These are phyloP conservation scores for Clarireedia paspali DNA, from an alignment of 2,329 filamentous ascomycete genomes.

Conservation along the genomic window DNA sequence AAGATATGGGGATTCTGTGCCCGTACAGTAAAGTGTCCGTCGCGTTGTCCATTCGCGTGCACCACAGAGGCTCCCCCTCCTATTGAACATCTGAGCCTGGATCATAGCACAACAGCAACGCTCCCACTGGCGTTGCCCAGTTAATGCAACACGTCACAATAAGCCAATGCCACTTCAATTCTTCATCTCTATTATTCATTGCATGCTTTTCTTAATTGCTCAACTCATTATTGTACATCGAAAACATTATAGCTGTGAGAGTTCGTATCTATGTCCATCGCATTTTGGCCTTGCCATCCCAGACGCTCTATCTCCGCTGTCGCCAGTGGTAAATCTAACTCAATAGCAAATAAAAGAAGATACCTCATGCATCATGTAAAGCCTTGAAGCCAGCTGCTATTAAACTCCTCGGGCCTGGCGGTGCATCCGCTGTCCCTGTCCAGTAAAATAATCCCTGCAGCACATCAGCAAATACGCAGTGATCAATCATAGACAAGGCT, in stretches of 20 bases:
- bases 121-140: no score
- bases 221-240: constrained; percentile 4
- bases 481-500: background rate
- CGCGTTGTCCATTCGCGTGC: no score
- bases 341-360: background rate
- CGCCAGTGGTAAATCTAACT: background rate
- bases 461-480: background rate
- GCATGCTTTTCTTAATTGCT: background rate
- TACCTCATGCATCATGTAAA: constrained; percentile 34
- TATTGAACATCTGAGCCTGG: no score
- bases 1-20: no score
- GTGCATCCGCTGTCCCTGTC: constrained; percentile 66
- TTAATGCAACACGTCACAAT: no score
- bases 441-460: constrained; percentile 69
- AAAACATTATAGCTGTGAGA: background rate
- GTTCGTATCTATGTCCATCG: background rate
- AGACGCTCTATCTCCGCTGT: no score
- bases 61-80: no score
- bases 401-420: constrained; percentile 48
- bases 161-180: no score
- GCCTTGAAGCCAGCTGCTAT: constrained; percentile 52
- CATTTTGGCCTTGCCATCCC: background rate
- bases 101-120: no score
- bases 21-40: background rate
- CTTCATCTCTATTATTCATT: background rate